Percentiles rank a stretch among this genome's conserved stretches.
phyloP scores from a whole-genome alignment of 192 early-diverging fungal genomes.

The Podila epigama region DNA sequence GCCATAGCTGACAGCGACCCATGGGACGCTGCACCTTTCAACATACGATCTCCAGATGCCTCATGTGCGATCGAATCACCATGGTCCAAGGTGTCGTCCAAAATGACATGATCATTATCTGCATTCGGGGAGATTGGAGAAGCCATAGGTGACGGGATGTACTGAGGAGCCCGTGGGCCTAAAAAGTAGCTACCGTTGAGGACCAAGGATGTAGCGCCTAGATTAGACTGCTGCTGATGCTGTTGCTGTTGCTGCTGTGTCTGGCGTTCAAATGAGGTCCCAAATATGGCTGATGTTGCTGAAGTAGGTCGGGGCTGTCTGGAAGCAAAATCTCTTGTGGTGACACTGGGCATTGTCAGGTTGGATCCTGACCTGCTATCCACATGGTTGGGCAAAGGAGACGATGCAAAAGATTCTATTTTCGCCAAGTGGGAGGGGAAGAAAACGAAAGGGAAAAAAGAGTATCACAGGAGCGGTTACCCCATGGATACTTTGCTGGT shows the following conservation, averaged over 20 bases:
- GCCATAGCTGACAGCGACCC: slow-evolving; percentile 11
- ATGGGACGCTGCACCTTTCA: slow-evolving; percentile 12
- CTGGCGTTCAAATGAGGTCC: slow-evolving; percentile 16
- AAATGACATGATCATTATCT: background rate
- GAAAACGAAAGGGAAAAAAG: background rate
- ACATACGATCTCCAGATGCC: no score
- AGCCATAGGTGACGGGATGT: slow-evolving; percentile 34
- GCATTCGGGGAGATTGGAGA: slow-evolving; percentile 26
- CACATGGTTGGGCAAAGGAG: background rate
- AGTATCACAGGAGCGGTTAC: background rate
- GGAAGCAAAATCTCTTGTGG: background rate
- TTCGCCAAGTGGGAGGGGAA: background rate
- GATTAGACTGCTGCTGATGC: background rate
- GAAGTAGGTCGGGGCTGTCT: slow-evolving; percentile 2
- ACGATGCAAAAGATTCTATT: slow-evolving; percentile 14
- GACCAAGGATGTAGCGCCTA: slow-evolving; percentile 9
- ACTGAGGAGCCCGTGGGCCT: slow-evolving; percentile 41
- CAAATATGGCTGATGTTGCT: slow-evolving; percentile 45
- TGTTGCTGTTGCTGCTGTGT: slow-evolving; percentile 1
- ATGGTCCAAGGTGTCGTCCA: no score
- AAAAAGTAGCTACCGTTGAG: slow-evolving; percentile 30
- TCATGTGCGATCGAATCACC: no score
- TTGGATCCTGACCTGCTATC: slow-evolving; percentile 12
- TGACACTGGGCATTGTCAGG: background rate
- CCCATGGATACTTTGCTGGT: no score